Base-by-base conservation (phyloP, 768 basidiomycete species). In the Pleurotus ostreatus region DNA sequence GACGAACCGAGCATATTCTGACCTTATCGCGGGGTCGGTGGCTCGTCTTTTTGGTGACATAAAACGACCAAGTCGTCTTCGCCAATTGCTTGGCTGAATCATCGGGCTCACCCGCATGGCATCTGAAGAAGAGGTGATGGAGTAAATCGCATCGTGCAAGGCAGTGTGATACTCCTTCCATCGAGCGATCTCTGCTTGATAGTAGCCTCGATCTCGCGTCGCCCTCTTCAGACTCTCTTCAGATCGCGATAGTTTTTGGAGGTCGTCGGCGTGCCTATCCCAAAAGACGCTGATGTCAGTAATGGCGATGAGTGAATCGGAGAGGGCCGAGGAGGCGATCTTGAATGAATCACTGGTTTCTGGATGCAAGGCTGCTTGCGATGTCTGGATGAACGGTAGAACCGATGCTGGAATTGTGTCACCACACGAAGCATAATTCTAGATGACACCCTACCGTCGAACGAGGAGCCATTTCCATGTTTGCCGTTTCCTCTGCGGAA, bases 61-160 rank as follows among this genome's bases (percentile, higher is more conserved):
- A 13, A 49, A 49, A 16, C 26, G 48, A 4, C 30, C 48, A 16
- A 49, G 18, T 12, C 13, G 11, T 4, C 48, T 20, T 5, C 48
- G 18, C 48, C 48, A 49, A 6, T 34, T 20, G 15, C 15, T 15
- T 15, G 48, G 4, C 34, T 49, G 22, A 6, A 30, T n/a, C 15
- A 49, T 34, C 9, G 48, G 48, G 15, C 7, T 20, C 7, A 52
- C 51, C 37, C n/a, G 20, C 34, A 52, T n/a, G 3, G 51, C 51
- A 40, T 52, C 51, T 11, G 37, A 52, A 39, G 51, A 52, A 18
- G 38, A 41, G 4, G 51, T 39, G 15, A 52, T 52, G 7, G 51
- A 52, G 22, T 22, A 52, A 15, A 41, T 41, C 2, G 51, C 20
- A 12, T 52, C 37, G 20, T 22, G 38, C 20, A 52, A 18, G 11